Percentiles rank a stretch among this genome's conserved stretches.
These are phyloP conservation scores for Phytomonas francai DNA, from an alignment of 208 protist genomes.

Conservation along the genomic window DNA sequence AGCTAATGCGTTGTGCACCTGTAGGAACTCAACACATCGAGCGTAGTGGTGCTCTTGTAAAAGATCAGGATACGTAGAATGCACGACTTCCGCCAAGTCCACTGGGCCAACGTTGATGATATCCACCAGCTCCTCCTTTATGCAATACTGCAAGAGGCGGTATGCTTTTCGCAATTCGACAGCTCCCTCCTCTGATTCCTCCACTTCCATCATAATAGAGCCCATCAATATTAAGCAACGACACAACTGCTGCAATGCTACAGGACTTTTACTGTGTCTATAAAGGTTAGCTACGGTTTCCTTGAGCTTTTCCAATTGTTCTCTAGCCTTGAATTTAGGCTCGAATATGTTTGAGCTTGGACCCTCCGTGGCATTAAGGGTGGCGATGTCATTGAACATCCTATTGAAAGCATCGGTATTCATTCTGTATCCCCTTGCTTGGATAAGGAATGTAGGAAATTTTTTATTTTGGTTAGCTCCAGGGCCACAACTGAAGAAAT, in stretches of 20 bases:
- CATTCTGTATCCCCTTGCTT: conserved; percentile 19
- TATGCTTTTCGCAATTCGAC: conserved; percentile 45
- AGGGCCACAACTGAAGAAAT: neutral
- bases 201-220: conserved; percentile 63
- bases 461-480: neutral
- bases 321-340: conserved; percentile 64
- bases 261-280: conserved; percentile 16
- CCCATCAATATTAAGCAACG: conserved; percentile 60
- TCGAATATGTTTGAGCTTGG: conserved; percentile 66
- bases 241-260: conserved; percentile 56
- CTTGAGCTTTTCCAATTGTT: conserved; percentile 47
- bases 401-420: conserved; percentile 32
- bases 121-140: conserved; percentile 17
- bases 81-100: conserved; percentile 34
- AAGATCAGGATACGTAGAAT: conserved; percentile 12
- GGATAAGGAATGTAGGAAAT: neutral
- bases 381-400: conserved; percentile 42
- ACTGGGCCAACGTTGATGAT: conserved; percentile 19
- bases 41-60: conserved; percentile 19
- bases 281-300: conserved; percentile 57
- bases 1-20: conserved; percentile 62
- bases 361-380: conserved; percentile 50
- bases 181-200: conserved; percentile 63
- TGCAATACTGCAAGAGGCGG: conserved; percentile 24
- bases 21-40: conserved; percentile 50